Percentiles rank a stretch among this genome's conserved stretches.
These are phyloP conservation scores for Gossypium davidsonii DNA, from an alignment of 441 rosid species.

Conservation along the genomic window DNA sequence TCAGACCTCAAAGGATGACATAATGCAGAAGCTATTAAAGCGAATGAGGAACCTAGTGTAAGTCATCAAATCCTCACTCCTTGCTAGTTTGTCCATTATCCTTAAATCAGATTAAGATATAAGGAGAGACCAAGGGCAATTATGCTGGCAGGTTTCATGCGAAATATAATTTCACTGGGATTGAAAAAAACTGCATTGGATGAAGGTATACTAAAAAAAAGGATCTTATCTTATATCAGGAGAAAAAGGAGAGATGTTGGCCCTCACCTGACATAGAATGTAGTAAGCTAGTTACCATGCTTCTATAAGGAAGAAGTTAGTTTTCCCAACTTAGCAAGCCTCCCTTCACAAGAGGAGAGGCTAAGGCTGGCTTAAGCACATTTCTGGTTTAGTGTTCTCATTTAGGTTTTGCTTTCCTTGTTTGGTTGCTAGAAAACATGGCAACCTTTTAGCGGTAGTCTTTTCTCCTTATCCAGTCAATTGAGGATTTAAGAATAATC, in stretches of 20 bases:
- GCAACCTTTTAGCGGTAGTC: neutral
- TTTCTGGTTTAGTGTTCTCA: neutral
- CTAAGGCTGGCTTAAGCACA: neutral
- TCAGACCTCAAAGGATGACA: conserved; percentile 59
- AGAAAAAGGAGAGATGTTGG: neutral
- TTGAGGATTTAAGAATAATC: neutral
- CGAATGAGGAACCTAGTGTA: conserved; percentile 79
- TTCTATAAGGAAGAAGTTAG: neutral
- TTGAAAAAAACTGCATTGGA: neutral
- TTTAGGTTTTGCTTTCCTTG: conserved; percentile 3
- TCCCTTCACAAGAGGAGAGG: conserved; percentile 7
- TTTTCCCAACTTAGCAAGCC: neutral
- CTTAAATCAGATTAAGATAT: conserved; percentile 6
- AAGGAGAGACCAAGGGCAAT: neutral
- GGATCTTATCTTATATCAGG: neutral
- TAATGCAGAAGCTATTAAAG: conserved; percentile 58
- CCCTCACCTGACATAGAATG: neutral
- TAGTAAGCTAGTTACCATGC: conserved; percentile 1
- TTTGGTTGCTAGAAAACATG: conserved; percentile 1
- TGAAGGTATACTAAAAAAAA: neutral
- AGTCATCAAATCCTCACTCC: conserved; percentile 20
- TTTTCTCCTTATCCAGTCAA: neutral
- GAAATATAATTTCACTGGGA: neutral
- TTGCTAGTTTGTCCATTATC: neutral
- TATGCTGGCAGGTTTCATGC: neutral